Evolutionary conservation across 441 rosid species (phyloP).

Genomic region (Francoa sonchifolia): DNA sequence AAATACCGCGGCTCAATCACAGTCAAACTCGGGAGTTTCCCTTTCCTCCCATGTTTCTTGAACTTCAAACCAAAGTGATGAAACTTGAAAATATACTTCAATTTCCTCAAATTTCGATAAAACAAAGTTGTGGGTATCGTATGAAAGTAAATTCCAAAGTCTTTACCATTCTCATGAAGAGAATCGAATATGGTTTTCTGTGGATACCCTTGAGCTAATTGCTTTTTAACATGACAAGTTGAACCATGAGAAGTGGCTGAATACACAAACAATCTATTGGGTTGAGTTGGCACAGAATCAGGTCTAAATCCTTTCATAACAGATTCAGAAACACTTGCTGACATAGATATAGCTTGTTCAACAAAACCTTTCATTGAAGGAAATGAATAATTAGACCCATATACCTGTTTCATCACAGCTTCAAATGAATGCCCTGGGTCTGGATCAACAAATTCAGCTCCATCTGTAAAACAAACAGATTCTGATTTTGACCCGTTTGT

Average conservation of each 20-base stretch:
- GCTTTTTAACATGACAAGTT: constrained; percentile 70
- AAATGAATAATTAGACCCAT: constrained; percentile 45
- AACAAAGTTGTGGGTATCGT: constrained; percentile 77
- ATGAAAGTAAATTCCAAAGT: constrained; percentile 71
- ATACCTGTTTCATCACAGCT: constrained; percentile 69
- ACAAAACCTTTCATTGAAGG: constrained; percentile 90
- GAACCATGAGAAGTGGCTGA: constrained; percentile 96
- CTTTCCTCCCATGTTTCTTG: constrained; percentile 60
- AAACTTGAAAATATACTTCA: constrained; percentile 58
- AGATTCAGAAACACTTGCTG: constrained; percentile 50
- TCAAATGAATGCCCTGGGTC: constrained; percentile 97
- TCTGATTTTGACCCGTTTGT: constrained; percentile 21
- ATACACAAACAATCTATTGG: constrained; percentile 75
- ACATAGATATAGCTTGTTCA: constrained; percentile 69
- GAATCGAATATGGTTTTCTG: constrained; percentile 85
- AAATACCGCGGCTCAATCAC: constrained; percentile 94
- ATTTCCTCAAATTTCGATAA: constrained; percentile 65
- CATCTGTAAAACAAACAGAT: constrained; percentile 61
- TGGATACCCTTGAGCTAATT: constrained; percentile 71
- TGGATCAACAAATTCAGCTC: constrained; percentile 86
- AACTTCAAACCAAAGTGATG: constrained; percentile 57
- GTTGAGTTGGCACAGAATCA: constrained; percentile 73
- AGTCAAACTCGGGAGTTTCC: constrained; percentile 61
- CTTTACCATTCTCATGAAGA: constrained; percentile 45
- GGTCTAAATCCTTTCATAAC: constrained; percentile 86